phyloP scores from a whole-genome alignment of 108 stramenopile genomes.

The Cyclotella atomus region DNA sequence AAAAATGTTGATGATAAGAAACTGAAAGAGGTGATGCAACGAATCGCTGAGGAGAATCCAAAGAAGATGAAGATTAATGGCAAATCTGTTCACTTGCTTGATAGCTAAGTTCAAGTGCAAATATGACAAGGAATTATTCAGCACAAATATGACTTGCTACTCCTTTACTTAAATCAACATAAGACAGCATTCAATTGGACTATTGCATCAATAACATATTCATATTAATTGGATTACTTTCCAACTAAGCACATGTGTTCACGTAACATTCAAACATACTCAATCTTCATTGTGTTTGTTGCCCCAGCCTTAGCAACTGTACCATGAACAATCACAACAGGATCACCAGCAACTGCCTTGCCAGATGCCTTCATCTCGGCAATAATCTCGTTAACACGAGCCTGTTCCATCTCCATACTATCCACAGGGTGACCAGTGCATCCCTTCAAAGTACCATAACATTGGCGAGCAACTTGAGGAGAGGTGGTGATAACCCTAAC shows the following conservation, averaged over 20 bases:
- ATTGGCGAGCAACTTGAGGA: conserved; percentile 85
- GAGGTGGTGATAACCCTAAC: conserved; percentile 85
- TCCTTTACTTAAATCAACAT: background rate
- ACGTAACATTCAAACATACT: conserved; percentile 80
- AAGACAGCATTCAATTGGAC: no score
- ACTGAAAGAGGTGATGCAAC: conserved; percentile 16
- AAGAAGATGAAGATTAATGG: conserved; percentile 47
- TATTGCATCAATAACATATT: no score
- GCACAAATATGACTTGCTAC: background rate
- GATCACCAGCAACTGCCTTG: conserved; percentile 84
- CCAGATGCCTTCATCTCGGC: conserved; percentile 67
- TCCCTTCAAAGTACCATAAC: conserved; percentile 80
- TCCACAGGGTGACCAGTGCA: conserved; percentile 67
- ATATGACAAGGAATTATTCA: background rate
- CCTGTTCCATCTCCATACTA: conserved; percentile 72
- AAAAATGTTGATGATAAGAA: background rate
- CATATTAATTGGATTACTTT: no score
- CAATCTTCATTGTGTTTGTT: conserved; percentile 85
- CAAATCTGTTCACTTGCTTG: conserved; percentile 30
- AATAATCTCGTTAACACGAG: conserved; percentile 76
- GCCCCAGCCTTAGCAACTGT: conserved; percentile 57
- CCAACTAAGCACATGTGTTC: no score
- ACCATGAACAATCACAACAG: conserved; percentile 91
- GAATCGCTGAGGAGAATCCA: conserved; percentile 37
- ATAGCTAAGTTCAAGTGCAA: background rate